Evolutionary conservation across 129 eudicot species (phyloP).

Genomic region (Pittosporum tobira): DNA sequence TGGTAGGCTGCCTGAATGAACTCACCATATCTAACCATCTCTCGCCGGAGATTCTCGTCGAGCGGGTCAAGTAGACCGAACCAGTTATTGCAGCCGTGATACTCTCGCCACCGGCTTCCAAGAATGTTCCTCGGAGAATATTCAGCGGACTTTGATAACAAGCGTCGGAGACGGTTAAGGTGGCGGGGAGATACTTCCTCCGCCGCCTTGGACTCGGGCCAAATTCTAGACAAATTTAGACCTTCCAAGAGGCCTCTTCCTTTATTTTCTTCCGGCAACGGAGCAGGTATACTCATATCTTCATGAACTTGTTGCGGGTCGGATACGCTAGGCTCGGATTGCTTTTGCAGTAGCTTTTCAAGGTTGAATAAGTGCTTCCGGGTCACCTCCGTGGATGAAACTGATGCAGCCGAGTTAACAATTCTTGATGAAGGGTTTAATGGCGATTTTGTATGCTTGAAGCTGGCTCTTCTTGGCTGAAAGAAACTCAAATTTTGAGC

Average conservation of each 20-base stretch:
- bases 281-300: background rate
- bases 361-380: constrained; percentile 52
- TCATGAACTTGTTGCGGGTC: constrained; percentile 14
- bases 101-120: constrained; percentile 75
- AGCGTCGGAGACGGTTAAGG: constrained; percentile 47
- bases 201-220: constrained; percentile 72
- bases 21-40: constrained; percentile 85
- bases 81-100: constrained; percentile 90
- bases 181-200: constrained; percentile 88
- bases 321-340: constrained; percentile 17
- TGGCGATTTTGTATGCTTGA: constrained; percentile 33
- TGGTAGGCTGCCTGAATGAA: constrained; percentile 93
- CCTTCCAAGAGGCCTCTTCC: constrained; percentile 41
- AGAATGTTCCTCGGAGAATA: constrained; percentile 72
- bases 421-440: constrained; percentile 35
- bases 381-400: constrained; percentile 19
- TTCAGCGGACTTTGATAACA: constrained; percentile 47
- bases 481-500: constrained; percentile 30
- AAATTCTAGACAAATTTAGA: constrained; percentile 39
- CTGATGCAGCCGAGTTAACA: constrained; percentile 14
- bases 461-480: constrained; percentile 33
- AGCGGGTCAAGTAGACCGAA: constrained; percentile 76
- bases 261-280: constrained; percentile 24
- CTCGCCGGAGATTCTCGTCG: constrained; percentile 92
- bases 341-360: constrained; percentile 43